These are phyloP conservation scores for Penicillium sp. DNA, from an alignment of 2,329 filamentous ascomycete genomes.

Conservation along the genomic window DNA sequence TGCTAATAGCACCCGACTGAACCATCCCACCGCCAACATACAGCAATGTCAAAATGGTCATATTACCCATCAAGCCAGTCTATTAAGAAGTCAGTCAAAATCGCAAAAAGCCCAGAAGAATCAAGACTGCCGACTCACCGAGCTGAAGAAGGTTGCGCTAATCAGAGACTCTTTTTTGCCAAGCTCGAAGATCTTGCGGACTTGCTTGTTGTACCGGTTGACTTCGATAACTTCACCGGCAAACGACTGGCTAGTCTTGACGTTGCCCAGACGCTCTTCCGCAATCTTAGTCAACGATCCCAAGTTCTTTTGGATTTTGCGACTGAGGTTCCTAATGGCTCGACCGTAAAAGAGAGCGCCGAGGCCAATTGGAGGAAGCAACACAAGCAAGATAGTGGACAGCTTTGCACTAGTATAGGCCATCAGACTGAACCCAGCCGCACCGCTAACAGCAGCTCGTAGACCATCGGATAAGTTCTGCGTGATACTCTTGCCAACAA, in stretches of 20 bases:
- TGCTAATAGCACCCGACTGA: constrained; percentile 76
- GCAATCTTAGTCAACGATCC: constrained; percentile 94
- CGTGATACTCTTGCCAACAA: constrained; percentile 97
- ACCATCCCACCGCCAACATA: constrained; percentile 91
- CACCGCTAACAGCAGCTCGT: constrained; percentile 82
- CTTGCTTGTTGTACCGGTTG: constrained; percentile 83
- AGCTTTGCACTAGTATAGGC: constrained; percentile 90
- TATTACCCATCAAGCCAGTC: constrained; percentile 90
- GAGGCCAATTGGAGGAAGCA: constrained; percentile 87
- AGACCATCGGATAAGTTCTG: constrained; percentile 97
- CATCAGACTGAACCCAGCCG: constrained; percentile 88
- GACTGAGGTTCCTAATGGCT: constrained; percentile 81
- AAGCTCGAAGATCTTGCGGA: constrained; percentile 85
- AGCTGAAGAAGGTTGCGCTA: constrained; percentile 83
- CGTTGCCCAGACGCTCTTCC: constrained; percentile 94
- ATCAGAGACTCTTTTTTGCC: constrained; percentile 84
- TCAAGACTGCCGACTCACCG: constrained; percentile 37
- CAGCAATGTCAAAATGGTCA: constrained; percentile 88
- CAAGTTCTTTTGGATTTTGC: constrained; percentile 89
- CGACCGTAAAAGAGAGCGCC: constrained; percentile 91
- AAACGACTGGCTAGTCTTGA: constrained; percentile 94
- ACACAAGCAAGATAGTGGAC: constrained; percentile 78
- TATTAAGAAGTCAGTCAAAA: constrained; percentile 43
- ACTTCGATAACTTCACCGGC: constrained; percentile 90
- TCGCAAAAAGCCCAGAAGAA: not conserved